Conservation (phyloP, 2,329 filamentous ascomycete species). For the Dryadomyces quercus-mongolicae region DNA sequence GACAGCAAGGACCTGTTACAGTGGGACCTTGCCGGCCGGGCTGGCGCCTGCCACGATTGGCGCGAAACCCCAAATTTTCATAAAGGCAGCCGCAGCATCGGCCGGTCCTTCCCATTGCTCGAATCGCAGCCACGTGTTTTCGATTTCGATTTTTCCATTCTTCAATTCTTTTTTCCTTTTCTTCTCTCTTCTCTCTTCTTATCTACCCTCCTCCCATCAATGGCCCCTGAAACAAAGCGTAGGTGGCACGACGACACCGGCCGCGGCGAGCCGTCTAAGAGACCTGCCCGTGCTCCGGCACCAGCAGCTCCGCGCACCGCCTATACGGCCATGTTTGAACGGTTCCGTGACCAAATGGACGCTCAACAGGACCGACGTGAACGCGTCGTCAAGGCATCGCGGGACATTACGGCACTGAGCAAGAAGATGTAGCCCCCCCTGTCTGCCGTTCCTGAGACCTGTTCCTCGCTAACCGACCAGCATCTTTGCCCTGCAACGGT, state of each 20-base stretch:
- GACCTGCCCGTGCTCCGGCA: constrained; percentile 4
- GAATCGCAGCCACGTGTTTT: no score
- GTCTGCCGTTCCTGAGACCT: background rate
- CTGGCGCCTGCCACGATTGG: no score
- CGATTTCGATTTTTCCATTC: no score
- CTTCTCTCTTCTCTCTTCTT: background rate
- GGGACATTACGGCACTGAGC: constrained; percentile 85
- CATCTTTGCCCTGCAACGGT: constrained; percentile 79
- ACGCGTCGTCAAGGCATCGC: constrained; percentile 76
- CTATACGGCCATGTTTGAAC: constrained; percentile 69
- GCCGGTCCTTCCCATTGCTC: no score
- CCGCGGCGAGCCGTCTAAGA: constrained; percentile 17
- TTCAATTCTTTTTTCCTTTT: background rate
- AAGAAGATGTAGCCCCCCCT: constrained; percentile 72
- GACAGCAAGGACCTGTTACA: no score
- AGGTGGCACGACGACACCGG: constrained; percentile 36
- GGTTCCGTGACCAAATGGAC: constrained; percentile 78
- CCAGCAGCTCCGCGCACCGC: constrained; percentile 22
- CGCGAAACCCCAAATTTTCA: no score
- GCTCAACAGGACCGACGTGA: constrained; percentile 90
- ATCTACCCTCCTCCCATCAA: background rate
- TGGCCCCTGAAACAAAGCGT: constrained; percentile 28
- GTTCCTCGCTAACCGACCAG: constrained; percentile 26
- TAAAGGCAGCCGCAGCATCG: no score
- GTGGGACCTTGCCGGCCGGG: no score